A percentile compares a stretch with the other conserved stretches of the same genome.
Conservation (phyloP, 2,329 filamentous ascomycete species). For the Raffaelea arxii region DNA sequence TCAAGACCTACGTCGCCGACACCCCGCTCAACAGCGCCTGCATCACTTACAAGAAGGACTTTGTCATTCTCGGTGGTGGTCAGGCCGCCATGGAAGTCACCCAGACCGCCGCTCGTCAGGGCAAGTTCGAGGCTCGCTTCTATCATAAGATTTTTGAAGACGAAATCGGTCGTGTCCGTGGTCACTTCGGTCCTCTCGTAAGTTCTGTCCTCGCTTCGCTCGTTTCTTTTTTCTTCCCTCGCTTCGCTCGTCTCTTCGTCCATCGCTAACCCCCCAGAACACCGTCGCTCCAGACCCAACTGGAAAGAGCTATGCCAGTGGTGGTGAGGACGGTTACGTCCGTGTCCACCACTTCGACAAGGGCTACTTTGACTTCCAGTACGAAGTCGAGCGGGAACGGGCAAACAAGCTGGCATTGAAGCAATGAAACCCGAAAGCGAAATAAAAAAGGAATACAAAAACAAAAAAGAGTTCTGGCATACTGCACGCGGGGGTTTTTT, state of each 20-base stretch:
- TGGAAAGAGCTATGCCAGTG: conserved; percentile 86
- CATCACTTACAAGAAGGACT: conserved; percentile 94
- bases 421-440: conserved; percentile 3
- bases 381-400: conserved; percentile 90
- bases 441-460: not conserved
- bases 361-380: conserved; percentile 96
- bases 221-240: not conserved
- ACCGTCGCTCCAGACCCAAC: conserved; percentile 89
- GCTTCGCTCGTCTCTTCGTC: conserved; percentile 6
- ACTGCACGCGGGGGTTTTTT: too few species aligned
- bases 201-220: conserved; percentile 10
- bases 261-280: conserved; percentile 41
- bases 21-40: conserved; percentile 93
- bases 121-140: conserved; percentile 98
- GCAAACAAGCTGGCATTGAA: conserved; percentile 30
- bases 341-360: conserved; percentile 98
- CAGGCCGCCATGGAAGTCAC: conserved; percentile 99
- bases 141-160: conserved; percentile 99
- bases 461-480: not conserved
- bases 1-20: conserved; percentile 88
- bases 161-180: conserved; percentile 92
- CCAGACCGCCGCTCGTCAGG: conserved; percentile 83
- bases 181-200: conserved; percentile 85
- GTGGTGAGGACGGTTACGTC: conserved; percentile 97
- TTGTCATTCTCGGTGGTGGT: conserved; percentile 93